These are phyloP conservation scores for Porpolomopsis calyptriformis DNA, from an alignment of 768 basidiomycete species.

Conservation along the genomic window DNA sequence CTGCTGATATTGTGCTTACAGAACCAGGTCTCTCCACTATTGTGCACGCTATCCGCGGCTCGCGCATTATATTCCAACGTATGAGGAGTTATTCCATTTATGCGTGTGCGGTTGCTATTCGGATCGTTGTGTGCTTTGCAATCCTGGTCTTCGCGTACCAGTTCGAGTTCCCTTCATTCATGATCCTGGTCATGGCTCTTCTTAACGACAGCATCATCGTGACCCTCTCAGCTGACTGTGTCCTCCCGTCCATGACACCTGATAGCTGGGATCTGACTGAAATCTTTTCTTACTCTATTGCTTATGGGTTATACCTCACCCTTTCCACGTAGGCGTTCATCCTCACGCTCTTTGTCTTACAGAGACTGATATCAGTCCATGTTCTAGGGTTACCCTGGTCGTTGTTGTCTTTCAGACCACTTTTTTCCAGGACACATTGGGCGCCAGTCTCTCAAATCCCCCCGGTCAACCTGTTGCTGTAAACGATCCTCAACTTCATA, in stretches of 20 bases:
- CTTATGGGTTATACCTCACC: conserved; percentile 91
- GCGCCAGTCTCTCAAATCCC: conserved; percentile 42
- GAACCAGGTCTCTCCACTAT: conserved; percentile 99
- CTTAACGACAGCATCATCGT: conserved; percentile 99
- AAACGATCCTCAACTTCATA: conserved; percentile 74
- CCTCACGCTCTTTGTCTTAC: conserved; percentile 4
- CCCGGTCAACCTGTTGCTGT: conserved; percentile 7
- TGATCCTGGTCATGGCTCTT: conserved; percentile 96
- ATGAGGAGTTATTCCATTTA: conserved; percentile 99
- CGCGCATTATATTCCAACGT: conserved; percentile 98
- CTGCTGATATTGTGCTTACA: conserved; percentile 95
- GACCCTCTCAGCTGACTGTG: conserved; percentile 94
- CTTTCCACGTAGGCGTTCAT: conserved; percentile 64
- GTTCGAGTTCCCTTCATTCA: conserved; percentile 99
- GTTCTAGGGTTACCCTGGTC: conserved; percentile 58
- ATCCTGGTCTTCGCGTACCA: conserved; percentile 92
- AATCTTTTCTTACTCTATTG: conserved; percentile 92
- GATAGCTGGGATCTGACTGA: conserved; percentile 95
- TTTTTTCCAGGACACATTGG: conserved; percentile 86
- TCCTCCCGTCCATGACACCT: conserved; percentile 83
- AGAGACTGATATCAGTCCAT: conserved; percentile 8
- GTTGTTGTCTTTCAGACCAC: conserved; percentile 74
- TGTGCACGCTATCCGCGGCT: conserved; percentile 96
- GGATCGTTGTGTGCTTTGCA: conserved; percentile 96
- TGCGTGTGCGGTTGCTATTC: conserved; percentile 91